phyloP scores from a whole-genome alignment of 2,329 filamentous ascomycete genomes.

The Hymenoscyphus albidus region DNA sequence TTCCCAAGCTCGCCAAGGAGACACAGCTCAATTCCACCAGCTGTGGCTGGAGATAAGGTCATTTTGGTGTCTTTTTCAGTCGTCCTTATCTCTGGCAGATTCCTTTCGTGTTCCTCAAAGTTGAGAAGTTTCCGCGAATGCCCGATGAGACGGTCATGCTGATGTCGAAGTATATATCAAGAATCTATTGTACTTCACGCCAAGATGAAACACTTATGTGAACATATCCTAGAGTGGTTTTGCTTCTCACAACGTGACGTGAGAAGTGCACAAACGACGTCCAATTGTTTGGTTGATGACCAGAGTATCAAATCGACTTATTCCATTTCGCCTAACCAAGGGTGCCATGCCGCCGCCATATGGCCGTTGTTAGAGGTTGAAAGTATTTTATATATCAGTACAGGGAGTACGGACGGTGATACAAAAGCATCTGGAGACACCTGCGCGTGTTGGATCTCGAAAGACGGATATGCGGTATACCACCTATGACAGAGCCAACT shows the following conservation, averaged over 20 bases:
- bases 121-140: neutral
- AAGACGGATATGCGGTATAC: neutral
- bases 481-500: too few relatives aligned
- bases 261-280: neutral
- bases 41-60: neutral
- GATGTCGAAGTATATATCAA: neutral
- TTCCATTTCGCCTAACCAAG: neutral
- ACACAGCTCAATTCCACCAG: neutral
- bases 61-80: neutral
- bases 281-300: neutral
- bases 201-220: neutral
- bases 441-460: neutral
- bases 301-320: neutral
- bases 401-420: neutral
- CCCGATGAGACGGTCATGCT: neutral
- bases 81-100: neutral
- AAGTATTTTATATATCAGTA: neutral
- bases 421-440: neutral
- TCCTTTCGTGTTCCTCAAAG: neutral
- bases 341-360: neutral
- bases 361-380: neutral
- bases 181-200: neutral
- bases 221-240: neutral
- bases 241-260: neutral
- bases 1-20: neutral